Evolutionary conservation across 805 yeast genomes (phyloP), one percentile per base, ranked within the genome.

Genomic region (Brettanomyces sp.): DNA sequence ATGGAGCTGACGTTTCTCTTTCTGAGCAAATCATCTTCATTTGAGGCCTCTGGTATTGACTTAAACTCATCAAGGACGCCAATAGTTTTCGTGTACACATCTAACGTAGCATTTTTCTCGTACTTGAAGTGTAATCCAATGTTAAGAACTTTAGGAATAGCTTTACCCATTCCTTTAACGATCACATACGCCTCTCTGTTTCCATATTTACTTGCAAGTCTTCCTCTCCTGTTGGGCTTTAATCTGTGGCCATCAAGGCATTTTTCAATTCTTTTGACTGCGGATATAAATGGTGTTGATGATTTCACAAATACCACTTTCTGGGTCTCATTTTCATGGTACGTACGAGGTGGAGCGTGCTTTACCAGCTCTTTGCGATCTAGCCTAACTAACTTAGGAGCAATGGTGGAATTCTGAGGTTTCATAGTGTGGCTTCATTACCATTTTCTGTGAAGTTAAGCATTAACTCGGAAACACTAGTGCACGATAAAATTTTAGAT

Each of bases 101-200:
- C 87, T 7, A 85, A 77, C 47, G 58, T 67, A 56, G 73, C 67
- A 7, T 73, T 70, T 37, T 70, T 65, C 33, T 74, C 72, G 13
- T 64, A 66, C 53, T 76, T 75, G 56, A 80, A 83, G 55, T 79
- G 73, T 25, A 78, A 59, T 0, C 78, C 95, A 1, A 89, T 50
- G 12, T 80, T 67, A n/a, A 84, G 49, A 0, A 82, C 77, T 54
- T 76, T 82, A 42, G 74, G 79, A 8, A 84, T 77, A 8, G 90
- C 75, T 46, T 69, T 72, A 1, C 96, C 96, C 83, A 86, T 80
- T 0, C 95, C 96, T 45, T 76, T 63, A 3, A 89, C 72, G 0
- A 73, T 68, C 6, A 87, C 69, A 56, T 67, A 76, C 25, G 66
- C 56, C 0, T 66, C 65, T 2, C 41, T 32, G 18, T 61, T 64